These are phyloP conservation scores for Saccharomycopsis malanga DNA, from an alignment of 805 yeast genomes.

Conservation along the genomic window DNA sequence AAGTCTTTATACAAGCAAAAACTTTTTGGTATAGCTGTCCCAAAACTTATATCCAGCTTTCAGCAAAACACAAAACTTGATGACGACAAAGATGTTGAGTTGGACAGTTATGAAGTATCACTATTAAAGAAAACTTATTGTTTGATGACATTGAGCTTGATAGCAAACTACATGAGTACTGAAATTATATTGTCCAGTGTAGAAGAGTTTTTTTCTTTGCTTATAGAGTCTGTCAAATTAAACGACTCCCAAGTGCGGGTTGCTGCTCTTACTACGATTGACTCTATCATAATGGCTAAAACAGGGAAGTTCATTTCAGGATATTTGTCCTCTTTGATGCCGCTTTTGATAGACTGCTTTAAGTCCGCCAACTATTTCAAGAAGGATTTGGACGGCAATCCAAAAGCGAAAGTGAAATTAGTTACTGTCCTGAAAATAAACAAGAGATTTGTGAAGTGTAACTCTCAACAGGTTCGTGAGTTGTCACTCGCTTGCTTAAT, in stretches of 20 bases:
- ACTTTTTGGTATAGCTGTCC: constrained; percentile 56
- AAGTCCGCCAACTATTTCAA: constrained; percentile 18
- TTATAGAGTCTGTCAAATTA: constrained; percentile 55
- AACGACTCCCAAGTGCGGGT: constrained; percentile 42
- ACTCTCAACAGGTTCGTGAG: constrained; percentile 45
- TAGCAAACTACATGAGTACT: constrained; percentile 58
- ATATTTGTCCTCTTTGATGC: constrained; percentile 52
- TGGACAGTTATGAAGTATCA: neutral
- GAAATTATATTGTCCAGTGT: constrained; percentile 61
- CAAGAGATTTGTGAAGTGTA: constrained; percentile 25
- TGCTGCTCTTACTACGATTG: constrained; percentile 56
- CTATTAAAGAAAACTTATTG: constrained; percentile 39
- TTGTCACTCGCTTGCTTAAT: constrained; percentile 54
- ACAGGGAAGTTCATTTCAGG: constrained; percentile 44
- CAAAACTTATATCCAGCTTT: constrained; percentile 45
- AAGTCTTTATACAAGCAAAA: constrained; percentile 73
- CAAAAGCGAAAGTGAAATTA: neutral
- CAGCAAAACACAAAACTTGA: constrained; percentile 18
- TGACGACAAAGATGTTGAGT: constrained; percentile 2
- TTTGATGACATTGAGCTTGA: constrained; percentile 57
- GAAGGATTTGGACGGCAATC: constrained; percentile 13
- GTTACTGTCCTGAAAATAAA: constrained; percentile 19
- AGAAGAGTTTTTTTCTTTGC: constrained; percentile 57
- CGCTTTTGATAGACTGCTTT: constrained; percentile 40
- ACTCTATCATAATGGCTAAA: constrained; percentile 45